A percentile compares a stretch with the other conserved stretches of the same genome.
Evolutionary conservation across 2,329 filamentous ascomycete genomes (phyloP).

Genomic region (Sporothrix humicola): DNA sequence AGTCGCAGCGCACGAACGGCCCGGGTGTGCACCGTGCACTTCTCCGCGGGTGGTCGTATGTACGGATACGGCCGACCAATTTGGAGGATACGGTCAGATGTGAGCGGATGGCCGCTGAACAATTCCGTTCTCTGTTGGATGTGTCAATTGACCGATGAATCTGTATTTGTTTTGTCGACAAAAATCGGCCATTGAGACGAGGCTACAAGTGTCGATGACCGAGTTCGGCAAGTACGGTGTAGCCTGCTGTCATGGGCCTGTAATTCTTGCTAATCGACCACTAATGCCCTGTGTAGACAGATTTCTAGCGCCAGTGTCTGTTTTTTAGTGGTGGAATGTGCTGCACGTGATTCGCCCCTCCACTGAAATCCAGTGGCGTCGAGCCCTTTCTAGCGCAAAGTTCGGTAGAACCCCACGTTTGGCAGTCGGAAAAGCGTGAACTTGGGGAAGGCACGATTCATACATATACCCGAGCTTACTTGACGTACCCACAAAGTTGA

Average conservation of each 20-base stretch:
- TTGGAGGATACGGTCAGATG: too few species aligned
- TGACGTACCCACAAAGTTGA: background rate
- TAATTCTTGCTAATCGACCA: background rate
- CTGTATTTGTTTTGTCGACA: too few species aligned
- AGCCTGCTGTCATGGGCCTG: background rate
- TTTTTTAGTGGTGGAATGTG: background rate
- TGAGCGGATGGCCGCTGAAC: too few species aligned
- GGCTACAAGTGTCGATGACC: too few species aligned
- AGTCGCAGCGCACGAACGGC: background rate
- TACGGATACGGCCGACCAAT: background rate
- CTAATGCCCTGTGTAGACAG: background rate
- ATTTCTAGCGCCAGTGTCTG: background rate
- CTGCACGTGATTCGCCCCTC: slow-evolving; percentile 1
- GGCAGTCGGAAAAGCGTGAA: background rate
- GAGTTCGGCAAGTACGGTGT: background rate
- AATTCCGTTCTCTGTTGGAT: too few species aligned
- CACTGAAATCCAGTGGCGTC: background rate
- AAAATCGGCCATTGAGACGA: too few species aligned
- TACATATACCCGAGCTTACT: slow-evolving; percentile 20
- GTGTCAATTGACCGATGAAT: too few species aligned
- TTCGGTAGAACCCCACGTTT: slow-evolving; percentile 2
- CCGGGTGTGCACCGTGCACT: background rate
- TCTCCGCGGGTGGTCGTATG: background rate
- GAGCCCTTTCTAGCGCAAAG: slow-evolving; percentile 10
- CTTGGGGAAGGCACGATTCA: slow-evolving; percentile 16